phyloP scores from a whole-genome alignment of 495 filamentous ascomycete species.

The Filosporella fistucella region DNA sequence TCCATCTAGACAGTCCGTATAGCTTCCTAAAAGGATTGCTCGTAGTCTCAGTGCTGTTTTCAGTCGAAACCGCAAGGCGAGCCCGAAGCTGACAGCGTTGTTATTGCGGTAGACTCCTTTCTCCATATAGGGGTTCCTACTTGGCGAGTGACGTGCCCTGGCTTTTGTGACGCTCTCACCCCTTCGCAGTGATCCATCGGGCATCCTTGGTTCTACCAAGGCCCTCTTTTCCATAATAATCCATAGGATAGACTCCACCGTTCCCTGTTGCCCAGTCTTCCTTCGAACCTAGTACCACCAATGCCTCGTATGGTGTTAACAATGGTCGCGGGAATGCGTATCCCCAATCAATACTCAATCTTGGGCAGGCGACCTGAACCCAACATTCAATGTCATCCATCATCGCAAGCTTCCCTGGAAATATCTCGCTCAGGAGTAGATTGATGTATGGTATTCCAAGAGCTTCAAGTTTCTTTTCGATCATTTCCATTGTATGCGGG shows the following conservation, averaged over 20 bases:
- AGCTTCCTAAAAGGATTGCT: too few relatives aligned
- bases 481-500: conserved; percentile 81
- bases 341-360: conserved; percentile 96
- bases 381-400: conserved; percentile 93
- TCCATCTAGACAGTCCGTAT: too few relatives aligned
- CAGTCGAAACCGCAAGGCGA: too few relatives aligned
- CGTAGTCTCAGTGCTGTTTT: too few relatives aligned
- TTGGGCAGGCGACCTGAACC: conserved; percentile 95
- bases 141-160: too few relatives aligned
- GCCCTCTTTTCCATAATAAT: conserved; percentile 93
- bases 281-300: conserved; percentile 75
- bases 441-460: conserved; percentile 75
- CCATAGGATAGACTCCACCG: conserved; percentile 88
- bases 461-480: conserved; percentile 67
- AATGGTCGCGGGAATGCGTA: conserved; percentile 90
- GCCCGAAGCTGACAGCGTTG: too few relatives aligned
- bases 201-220: conserved; percentile 55
- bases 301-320: conserved; percentile 90
- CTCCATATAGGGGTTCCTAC: too few relatives aligned
- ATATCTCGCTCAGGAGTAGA: conserved; percentile 86
- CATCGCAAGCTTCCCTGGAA: conserved; percentile 87
- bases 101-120: too few relatives aligned
- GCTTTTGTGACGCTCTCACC: too few relatives aligned
- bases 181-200: conserved; percentile 5
- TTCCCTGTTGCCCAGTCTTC: conserved; percentile 69